Evolutionary conservation across 2,329 filamentous ascomycete genomes (phyloP).

Genomic region (Emmonsia crescens): DNA sequence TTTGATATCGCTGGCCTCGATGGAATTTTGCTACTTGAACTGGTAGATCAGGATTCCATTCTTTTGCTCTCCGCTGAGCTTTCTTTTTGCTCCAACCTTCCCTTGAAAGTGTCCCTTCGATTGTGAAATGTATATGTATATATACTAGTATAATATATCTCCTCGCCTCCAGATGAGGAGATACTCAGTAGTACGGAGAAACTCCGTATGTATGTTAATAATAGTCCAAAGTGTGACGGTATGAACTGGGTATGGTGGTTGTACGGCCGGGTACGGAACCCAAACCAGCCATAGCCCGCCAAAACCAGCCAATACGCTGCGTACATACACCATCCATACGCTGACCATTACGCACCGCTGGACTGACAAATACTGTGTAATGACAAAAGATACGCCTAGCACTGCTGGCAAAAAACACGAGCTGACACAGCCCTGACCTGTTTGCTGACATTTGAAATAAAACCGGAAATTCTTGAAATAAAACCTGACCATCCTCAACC

Average conservation of each 20-base stretch:
- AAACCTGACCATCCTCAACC: background rate
- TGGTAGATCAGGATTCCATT: too few species aligned
- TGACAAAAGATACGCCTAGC: conserved; percentile 2
- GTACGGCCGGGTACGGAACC: background rate
- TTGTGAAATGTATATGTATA: too few species aligned
- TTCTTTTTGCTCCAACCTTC: too few species aligned
- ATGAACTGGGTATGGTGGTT: background rate
- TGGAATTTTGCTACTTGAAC: too few species aligned
- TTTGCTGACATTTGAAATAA: background rate
- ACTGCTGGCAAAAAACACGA: background rate
- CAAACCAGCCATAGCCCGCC: background rate
- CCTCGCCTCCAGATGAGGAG: too few species aligned
- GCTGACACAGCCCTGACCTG: background rate
- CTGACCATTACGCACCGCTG: background rate
- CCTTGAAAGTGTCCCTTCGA: too few species aligned
- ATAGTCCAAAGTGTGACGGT: background rate
- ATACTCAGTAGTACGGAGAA: too few species aligned
- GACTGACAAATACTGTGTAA: conserved; percentile 3
- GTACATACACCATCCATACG: background rate
- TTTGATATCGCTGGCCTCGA: too few species aligned
- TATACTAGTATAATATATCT: too few species aligned
- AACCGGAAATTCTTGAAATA: conserved; percentile 1
- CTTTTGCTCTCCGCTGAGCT: too few species aligned
- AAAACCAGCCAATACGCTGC: background rate
- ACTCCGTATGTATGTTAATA: too few species aligned